phyloP scores from a whole-genome alignment of 2,329 filamentous ascomycete species.

The Lachnellula subtilissima region DNA sequence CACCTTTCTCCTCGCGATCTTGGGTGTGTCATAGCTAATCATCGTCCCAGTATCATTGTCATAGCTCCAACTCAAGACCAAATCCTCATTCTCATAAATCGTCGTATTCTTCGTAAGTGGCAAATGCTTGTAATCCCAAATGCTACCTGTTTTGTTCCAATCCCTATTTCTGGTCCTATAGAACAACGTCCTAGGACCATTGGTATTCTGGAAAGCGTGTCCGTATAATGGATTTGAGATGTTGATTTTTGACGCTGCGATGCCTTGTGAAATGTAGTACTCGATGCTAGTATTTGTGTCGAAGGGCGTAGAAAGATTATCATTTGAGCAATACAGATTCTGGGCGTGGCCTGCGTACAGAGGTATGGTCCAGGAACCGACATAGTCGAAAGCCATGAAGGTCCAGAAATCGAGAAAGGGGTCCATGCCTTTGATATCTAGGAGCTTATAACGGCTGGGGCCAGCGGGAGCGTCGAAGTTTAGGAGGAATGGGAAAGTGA shows the following conservation, averaged over 20 bases:
- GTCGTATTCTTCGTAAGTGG: conserved; percentile 53
- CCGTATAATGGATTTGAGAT: conserved; percentile 80
- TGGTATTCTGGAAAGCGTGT: conserved; percentile 60
- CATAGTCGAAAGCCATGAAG: conserved; percentile 70
- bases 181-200: conserved; percentile 60
- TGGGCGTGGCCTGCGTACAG: conserved; percentile 58
- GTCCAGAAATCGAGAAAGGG: conserved; percentile 49
- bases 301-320: conserved; percentile 61
- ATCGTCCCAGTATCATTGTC: conserved; percentile 55
- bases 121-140: conserved; percentile 78
- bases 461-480: conserved; percentile 50
- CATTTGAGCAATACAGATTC: conserved; percentile 58
- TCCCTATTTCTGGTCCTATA: conserved; percentile 62
- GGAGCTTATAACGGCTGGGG: conserved; percentile 41
- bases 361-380: conserved; percentile 57
- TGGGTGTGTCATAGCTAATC: conserved; percentile 66
- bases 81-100: conserved; percentile 51
- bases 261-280: too few species aligned
- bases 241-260: too few species aligned
- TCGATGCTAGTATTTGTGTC: too few species aligned
- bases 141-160: conserved; percentile 60
- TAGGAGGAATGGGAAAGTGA: conserved; percentile 47
- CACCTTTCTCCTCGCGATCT: conserved; percentile 57
- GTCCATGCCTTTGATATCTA: conserved; percentile 44
- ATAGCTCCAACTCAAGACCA: conserved; percentile 67